Evolutionary conservation across 2,329 filamentous ascomycete genomes (phyloP), one percentile per base, ranked within the genome.

Genomic region (Microsporum canis): DNA sequence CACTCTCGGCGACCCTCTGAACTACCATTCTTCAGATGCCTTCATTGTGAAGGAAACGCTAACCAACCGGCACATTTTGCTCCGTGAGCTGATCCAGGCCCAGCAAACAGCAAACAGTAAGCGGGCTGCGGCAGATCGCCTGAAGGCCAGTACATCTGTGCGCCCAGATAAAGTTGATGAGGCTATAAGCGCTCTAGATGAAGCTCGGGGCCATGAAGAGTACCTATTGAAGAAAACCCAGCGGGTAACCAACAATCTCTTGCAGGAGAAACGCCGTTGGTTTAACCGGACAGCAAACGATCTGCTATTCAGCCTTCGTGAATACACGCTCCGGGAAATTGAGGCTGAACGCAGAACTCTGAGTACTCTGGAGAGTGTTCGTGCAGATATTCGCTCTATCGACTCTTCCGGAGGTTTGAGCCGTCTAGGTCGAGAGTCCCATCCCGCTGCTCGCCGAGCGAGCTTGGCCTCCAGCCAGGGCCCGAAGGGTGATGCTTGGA

Each of bases 11-110:
- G 94, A 99, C 68, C 89, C 94, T 8, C 85, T 99, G 64, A 88
- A 91, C 69, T 96, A 97, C 71, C 91, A 97, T 76, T 96, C 91
- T 51, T 87, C 89, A 61, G 94, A 99, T 73, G 89, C 94, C 51
- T 95, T 96, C 71, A 95, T 97, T 68, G 94, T 97, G 66, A 99
- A 99, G 75, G 94, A 99, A 72, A 96, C 91, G 8, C 82, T 99
- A 65, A 99, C 94, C 3, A 99, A 99, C 77, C 88, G 94, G 10
- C 94, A 99, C 76, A 96, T 99, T 64, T 82, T 99, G 23, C 87
- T 96, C 49, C 90, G 94, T 62, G 94, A 99, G 70, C 85, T 97
- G 63, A 77, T 95, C 31, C 90, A 96, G 74, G 91, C 94, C 0
- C 91, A 97, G 72, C 88, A 95, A 71, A 80, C 80, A 27, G 91